Conservation (phyloP, 2,329 filamentous ascomycete genomes). For the Verticillium dahliae region DNA sequence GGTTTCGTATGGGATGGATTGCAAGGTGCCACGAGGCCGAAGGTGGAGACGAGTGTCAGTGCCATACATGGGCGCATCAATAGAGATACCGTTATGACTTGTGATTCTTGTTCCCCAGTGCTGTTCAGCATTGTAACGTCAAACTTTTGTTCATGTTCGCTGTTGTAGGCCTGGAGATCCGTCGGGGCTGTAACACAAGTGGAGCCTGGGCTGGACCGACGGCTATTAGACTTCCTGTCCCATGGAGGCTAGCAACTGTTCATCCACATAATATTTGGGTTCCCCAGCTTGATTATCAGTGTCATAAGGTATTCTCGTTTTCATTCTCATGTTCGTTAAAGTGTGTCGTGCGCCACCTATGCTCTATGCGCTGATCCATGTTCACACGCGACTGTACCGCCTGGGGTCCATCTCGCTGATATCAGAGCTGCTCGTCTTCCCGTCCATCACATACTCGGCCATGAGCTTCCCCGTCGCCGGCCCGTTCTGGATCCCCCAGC, state of each 20-base stretch:
- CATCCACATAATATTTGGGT: not conserved
- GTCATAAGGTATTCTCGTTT: too few species aligned
- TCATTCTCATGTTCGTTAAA: too few species aligned
- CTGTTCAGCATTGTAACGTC: not conserved
- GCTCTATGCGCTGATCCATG: not conserved
- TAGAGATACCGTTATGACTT: not conserved
- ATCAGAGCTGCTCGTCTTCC: conserved; percentile 59
- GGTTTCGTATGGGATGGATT: not conserved
- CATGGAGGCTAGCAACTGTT: not conserved
- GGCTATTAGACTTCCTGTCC: not conserved
- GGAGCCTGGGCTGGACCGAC: not conserved
- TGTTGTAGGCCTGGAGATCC: not conserved
- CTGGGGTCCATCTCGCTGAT: conserved; percentile 62
- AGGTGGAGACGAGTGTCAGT: not conserved
- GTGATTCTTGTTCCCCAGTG: too few species aligned
- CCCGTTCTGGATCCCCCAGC: conserved; percentile 97
- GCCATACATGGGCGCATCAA: not conserved
- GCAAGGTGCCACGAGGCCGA: not conserved
- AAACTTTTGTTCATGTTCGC: not conserved
- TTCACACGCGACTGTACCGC: conserved; percentile 45
- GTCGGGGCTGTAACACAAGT: not conserved
- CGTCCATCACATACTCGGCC: conserved; percentile 73
- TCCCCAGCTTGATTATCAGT: too few species aligned
- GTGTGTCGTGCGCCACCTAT: too few species aligned
- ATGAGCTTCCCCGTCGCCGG: conserved; percentile 80